phyloP scores from a whole-genome alignment of 2,329 filamentous ascomycete species.

The Pseudopithomyces maydicus region DNA sequence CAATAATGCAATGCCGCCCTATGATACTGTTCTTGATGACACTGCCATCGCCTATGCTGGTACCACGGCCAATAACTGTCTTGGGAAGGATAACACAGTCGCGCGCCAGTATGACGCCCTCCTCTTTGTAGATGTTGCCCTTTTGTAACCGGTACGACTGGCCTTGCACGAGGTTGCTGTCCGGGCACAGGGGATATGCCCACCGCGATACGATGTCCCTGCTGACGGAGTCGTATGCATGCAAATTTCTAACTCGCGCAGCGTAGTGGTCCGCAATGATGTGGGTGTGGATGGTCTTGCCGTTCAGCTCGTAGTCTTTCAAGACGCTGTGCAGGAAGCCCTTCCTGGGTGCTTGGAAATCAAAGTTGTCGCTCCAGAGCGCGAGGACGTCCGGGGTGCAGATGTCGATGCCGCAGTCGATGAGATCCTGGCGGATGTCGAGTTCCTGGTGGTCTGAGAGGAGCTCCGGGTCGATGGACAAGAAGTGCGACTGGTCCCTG shows the following conservation, averaged over 20 bases:
- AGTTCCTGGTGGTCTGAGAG: conserved; percentile 75
- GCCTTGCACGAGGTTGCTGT: conserved; percentile 79
- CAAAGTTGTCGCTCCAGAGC: conserved; percentile 96
- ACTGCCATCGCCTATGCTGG: conserved; percentile 74
- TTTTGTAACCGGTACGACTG: conserved; percentile 76
- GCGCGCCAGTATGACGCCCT: conserved; percentile 73
- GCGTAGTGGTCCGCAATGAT: conserved; percentile 84
- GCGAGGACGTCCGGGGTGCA: conserved; percentile 95
- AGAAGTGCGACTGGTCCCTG: conserved; percentile 65
- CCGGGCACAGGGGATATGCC: conserved; percentile 87
- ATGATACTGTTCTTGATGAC: conserved; percentile 77
- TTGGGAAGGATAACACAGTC: conserved; percentile 71
- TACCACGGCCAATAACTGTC: conserved; percentile 77
- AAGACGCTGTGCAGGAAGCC: conserved; percentile 91
- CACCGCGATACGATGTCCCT: conserved; percentile 85
- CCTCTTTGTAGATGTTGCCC: conserved; percentile 77
- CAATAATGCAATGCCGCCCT: conserved; percentile 84
- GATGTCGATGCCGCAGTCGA: conserved; percentile 95
- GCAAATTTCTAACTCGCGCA: conserved; percentile 81
- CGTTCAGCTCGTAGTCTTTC: conserved; percentile 96
- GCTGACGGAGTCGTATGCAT: conserved; percentile 87
- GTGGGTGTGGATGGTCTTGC: conserved; percentile 93
- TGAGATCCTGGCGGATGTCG: conserved; percentile 82
- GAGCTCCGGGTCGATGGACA: conserved; percentile 80
- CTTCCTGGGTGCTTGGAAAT: conserved; percentile 87